phyloP scores from a whole-genome alignment of 2,329 filamentous ascomycete genomes.

The Claviceps sp. region DNA sequence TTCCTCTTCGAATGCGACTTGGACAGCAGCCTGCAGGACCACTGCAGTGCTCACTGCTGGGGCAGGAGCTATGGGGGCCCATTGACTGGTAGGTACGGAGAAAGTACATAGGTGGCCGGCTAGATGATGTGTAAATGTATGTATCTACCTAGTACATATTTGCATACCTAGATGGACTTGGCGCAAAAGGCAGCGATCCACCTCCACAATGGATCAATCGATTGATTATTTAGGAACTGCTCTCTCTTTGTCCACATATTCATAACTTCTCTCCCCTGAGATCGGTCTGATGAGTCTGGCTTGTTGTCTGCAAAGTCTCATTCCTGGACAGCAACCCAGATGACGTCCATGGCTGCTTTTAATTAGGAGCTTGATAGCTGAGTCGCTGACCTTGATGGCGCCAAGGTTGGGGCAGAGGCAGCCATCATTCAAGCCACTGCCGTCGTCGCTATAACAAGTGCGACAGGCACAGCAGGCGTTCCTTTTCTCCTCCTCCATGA shows the following conservation, averaged over 20 bases:
- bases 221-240: too few relatives aligned
- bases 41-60: neutral
- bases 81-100: too few relatives aligned
- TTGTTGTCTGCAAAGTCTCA: constrained; percentile 2
- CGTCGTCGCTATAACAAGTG: neutral
- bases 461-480: neutral
- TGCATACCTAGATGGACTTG: too few relatives aligned
- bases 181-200: neutral
- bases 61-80: neutral
- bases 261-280: neutral
- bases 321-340: neutral
- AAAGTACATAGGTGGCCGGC: too few relatives aligned
- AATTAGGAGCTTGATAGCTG: neutral
- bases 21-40: neutral
- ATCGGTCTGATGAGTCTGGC: neutral
- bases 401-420: neutral
- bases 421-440: neutral
- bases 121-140: too few relatives aligned
- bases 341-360: neutral
- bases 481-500: neutral
- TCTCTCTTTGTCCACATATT: neutral
- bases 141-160: too few relatives aligned
- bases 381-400: neutral
- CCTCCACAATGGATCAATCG: neutral
- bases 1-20: neutral